Conservation (phyloP, 1,284 basidiomycete genomes). For the Puccinia polysora region DNA sequence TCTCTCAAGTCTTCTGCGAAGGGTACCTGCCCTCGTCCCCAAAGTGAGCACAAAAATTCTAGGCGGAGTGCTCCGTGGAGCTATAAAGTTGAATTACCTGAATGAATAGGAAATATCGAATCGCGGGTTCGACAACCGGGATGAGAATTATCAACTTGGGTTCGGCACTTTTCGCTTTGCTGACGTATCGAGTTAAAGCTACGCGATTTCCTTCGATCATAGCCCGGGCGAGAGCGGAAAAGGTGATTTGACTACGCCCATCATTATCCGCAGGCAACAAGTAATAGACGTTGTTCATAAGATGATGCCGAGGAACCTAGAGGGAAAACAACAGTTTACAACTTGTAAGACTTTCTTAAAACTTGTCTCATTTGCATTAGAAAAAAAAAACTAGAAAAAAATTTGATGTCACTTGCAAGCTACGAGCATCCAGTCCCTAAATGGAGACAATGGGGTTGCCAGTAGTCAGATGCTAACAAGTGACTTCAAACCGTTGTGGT, state of each 20-base stretch:
- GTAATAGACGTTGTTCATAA: conserved; percentile 41
- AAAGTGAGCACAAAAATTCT: too few relatives aligned
- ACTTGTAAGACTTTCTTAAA: neutral
- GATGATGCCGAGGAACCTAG: conserved; percentile 35
- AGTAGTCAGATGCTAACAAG: neutral
- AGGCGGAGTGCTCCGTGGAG: neutral
- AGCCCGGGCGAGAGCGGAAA: conserved; percentile 14
- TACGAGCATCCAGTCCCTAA: too few relatives aligned
- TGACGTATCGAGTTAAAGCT: conserved; percentile 25
- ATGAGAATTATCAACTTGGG: conserved; percentile 37
- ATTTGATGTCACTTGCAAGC: too few relatives aligned
- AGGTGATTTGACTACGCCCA: conserved; percentile 13
- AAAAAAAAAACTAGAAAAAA: too few relatives aligned
- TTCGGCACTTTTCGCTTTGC: conserved; percentile 4
- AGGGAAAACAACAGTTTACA: neutral
- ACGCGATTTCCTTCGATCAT: conserved; percentile 1
- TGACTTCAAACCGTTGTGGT: neutral
- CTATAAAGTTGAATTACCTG: conserved; percentile 20
- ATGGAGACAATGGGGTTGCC: neutral
- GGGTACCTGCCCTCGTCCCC: conserved; percentile 1
- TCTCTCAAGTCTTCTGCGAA: conserved; percentile 29
- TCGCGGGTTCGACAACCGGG: conserved; percentile 6
- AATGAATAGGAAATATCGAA: conserved; percentile 33
- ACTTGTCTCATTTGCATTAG: neutral
- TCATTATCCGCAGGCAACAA: neutral